phyloP scores from a whole-genome alignment of 2,329 filamentous ascomycete species.

The Seiridium unicorne region DNA sequence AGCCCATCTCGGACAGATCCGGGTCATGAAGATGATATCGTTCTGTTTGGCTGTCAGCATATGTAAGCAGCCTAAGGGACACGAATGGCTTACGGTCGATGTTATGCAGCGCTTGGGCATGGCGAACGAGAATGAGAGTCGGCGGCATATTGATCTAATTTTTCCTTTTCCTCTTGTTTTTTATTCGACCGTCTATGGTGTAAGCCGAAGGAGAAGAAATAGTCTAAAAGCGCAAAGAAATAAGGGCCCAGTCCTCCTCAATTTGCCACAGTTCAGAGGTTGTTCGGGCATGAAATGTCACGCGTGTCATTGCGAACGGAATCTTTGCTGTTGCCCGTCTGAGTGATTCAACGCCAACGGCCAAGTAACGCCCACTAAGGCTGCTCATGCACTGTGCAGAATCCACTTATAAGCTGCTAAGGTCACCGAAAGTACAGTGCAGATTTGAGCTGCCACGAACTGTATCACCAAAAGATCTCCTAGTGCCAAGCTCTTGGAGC shows the following conservation, averaged over 20 bases:
- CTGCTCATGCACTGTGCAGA: too few species aligned
- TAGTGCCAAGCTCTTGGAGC: neutral
- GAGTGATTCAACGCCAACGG: too few species aligned
- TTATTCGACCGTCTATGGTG: neutral
- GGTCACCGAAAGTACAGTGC: too few species aligned
- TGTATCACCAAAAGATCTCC: too few species aligned
- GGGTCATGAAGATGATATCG: constrained; percentile 51
- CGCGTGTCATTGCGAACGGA: too few species aligned
- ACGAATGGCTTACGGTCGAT: constrained; percentile 42
- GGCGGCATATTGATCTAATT: constrained; percentile 53
- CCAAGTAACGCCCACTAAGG: too few species aligned
- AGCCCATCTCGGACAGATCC: constrained; percentile 45
- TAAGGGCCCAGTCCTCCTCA: too few species aligned
- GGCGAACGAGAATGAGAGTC: constrained; percentile 77
- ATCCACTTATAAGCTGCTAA: too few species aligned
- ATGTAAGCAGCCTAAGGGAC: neutral
- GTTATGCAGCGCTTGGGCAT: constrained; percentile 72
- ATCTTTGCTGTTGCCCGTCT: too few species aligned
- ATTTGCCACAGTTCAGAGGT: too few species aligned
- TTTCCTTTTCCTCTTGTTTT: neutral
- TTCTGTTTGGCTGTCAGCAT: constrained; percentile 33
- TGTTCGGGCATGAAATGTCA: too few species aligned
- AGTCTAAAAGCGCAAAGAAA: neutral
- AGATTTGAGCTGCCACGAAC: too few species aligned
- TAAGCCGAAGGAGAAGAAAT: neutral